phyloP scores from a whole-genome alignment of 208 protist species.

The Leishmania braziliensis region DNA sequence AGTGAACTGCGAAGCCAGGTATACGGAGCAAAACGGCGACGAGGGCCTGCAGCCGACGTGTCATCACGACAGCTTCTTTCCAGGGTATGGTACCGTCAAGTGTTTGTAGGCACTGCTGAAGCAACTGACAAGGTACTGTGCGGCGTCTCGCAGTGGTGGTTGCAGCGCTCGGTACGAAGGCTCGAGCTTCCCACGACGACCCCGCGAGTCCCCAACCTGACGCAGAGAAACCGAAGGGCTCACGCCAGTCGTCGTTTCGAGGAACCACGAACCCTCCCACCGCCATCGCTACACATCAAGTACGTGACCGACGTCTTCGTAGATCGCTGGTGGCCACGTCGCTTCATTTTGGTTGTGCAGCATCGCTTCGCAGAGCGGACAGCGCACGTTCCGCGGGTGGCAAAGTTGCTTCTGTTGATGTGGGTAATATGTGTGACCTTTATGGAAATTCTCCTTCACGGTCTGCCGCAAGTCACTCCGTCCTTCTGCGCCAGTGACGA shows the following conservation, averaged over 20 bases:
- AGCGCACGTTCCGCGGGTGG: neutral
- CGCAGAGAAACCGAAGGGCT: neutral
- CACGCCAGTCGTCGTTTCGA: neutral
- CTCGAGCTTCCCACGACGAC: constrained; percentile 37
- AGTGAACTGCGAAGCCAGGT: constrained; percentile 2
- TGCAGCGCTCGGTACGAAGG: constrained; percentile 38
- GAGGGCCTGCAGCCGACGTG: neutral
- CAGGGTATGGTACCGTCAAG: constrained; percentile 37
- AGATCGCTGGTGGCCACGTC: constrained; percentile 24
- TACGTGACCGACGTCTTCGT: constrained; percentile 29
- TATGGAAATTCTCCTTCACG: constrained; percentile 8
- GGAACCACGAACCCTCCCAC: neutral
- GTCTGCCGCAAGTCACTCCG: constrained; percentile 1
- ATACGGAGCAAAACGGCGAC: neutral
- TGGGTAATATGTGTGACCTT: constrained; percentile 2
- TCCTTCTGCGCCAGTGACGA: neutral
- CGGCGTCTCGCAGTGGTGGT: constrained; percentile 51
- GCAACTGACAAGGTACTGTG: constrained; percentile 30
- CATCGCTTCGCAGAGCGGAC: constrained; percentile 10
- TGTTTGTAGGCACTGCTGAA: constrained; percentile 31
- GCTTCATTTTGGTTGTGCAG: constrained; percentile 18
- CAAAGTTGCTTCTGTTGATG: constrained; percentile 14
- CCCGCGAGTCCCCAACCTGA: neutral
- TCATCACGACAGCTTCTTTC: constrained; percentile 2
- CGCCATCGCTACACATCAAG: constrained; percentile 28